A percentile compares a stretch with the other conserved stretches of the same genome.
phyloP scores from a whole-genome alignment of 345 rosid genomes.

The Arabidopsis arenosa region DNA sequence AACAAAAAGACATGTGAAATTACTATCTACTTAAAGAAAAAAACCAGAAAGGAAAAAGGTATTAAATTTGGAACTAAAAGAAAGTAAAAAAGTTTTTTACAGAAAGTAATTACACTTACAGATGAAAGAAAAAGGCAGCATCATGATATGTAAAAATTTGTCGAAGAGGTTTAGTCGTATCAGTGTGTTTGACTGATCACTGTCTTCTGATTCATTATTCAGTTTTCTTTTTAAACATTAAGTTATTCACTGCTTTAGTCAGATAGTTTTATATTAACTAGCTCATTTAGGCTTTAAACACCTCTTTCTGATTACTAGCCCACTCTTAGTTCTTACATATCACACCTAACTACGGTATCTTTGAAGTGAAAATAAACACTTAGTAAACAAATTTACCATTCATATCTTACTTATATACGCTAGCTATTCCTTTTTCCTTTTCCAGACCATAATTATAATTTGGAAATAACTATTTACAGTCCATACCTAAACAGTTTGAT shows the following conservation, averaged over 20 bases:
- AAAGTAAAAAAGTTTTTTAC: conserved; percentile 32
- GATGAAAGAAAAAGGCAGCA: conserved; percentile 32
- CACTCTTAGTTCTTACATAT: not conserved
- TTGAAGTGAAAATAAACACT: not conserved
- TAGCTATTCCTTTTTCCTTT: not conserved
- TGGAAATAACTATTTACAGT: conserved; percentile 6
- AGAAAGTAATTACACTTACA: conserved; percentile 38
- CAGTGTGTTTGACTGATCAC: conserved; percentile 46
- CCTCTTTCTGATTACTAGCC: not conserved
- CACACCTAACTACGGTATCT: not conserved
- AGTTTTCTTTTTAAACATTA: not conserved
- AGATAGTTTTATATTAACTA: not conserved
- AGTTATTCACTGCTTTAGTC: conserved; percentile 17
- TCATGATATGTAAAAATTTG: conserved; percentile 22
- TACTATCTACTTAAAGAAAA: not conserved
- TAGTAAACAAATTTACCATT: not conserved
- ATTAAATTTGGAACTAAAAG: conserved; percentile 9
- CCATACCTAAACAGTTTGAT: not conserved
- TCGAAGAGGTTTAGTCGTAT: conserved; percentile 42
- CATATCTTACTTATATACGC: not conserved
- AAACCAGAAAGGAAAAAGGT: not conserved
- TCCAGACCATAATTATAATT: not conserved
- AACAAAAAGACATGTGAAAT: not conserved
- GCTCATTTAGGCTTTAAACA: conserved; percentile 19
- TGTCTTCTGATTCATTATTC: conserved; percentile 19